phyloP scores from a whole-genome alignment of 2,329 filamentous ascomycete species.

The Pyrenochaeta sp. region DNA sequence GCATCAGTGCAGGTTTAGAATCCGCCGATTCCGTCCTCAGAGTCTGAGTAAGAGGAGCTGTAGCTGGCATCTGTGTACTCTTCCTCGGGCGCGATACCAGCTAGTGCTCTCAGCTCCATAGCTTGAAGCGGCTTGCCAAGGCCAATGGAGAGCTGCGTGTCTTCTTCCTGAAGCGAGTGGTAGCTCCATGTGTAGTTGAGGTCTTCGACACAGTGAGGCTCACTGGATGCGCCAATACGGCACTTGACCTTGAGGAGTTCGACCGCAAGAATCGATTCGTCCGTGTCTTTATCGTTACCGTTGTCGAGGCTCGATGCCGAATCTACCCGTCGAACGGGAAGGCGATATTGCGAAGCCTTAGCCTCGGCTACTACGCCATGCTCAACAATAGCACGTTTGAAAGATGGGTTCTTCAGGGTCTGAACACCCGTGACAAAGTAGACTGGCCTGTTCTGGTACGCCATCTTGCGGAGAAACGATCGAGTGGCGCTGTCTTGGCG shows the following conservation, averaged over 20 bases:
- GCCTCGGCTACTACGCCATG: constrained; percentile 20
- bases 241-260: constrained; percentile 38
- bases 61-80: not conserved
- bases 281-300: constrained; percentile 3
- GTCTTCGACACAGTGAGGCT: constrained; percentile 39
- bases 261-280: constrained; percentile 28
- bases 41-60: constrained; percentile 3
- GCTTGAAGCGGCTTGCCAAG: constrained; percentile 29
- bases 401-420: constrained; percentile 52
- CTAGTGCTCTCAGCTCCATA: constrained; percentile 28
- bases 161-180: constrained; percentile 27
- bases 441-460: constrained; percentile 55
- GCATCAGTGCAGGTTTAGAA: not conserved
- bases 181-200: constrained; percentile 40
- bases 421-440: constrained; percentile 56
- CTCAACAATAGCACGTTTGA: constrained; percentile 15
- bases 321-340: constrained; percentile 31
- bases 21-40: constrained; percentile 11
- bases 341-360: constrained; percentile 10
- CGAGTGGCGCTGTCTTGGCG: constrained; percentile 27
- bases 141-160: constrained; percentile 39
- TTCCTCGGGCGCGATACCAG: constrained; percentile 28
- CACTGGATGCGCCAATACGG: constrained; percentile 28
- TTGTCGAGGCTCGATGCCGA: constrained; percentile 18
- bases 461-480: constrained; percentile 31